A percentile compares a stretch with the other conserved stretches of the same genome.
phyloP scores from a whole-genome alignment of 176 grass and related monocot genomes.

The Phragmites australis region DNA sequence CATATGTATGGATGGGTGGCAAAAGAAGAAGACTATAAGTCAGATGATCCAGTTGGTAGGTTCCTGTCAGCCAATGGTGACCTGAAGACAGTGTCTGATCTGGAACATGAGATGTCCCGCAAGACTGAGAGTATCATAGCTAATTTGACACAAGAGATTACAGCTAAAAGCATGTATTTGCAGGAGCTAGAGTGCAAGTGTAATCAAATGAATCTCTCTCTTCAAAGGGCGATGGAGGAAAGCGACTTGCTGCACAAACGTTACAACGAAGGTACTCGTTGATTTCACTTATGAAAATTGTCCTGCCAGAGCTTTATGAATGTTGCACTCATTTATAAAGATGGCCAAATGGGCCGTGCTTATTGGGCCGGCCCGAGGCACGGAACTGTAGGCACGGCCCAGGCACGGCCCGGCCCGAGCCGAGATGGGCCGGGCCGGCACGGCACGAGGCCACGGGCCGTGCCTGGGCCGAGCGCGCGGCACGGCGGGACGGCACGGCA shows the following conservation, averaged over 20 bases:
- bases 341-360: too few species aligned
- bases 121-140: conserved; percentile 50
- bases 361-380: too few species aligned
- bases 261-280: conserved; percentile 55
- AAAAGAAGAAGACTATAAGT: conserved; percentile 47
- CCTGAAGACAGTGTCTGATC: conserved; percentile 46
- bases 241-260: conserved; percentile 34
- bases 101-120: conserved; percentile 34
- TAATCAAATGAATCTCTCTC: conserved; percentile 45
- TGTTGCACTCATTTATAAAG: neutral
- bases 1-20: conserved; percentile 49
- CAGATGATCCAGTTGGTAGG: conserved; percentile 36
- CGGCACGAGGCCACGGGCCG: too few species aligned
- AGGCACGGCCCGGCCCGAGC: too few species aligned
- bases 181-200: conserved; percentile 43
- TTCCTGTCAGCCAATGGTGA: conserved; percentile 46
- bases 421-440: too few species aligned
- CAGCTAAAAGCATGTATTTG: conserved; percentile 43
- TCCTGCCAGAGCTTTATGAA: neutral
- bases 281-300: neutral
- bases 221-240: conserved; percentile 55
- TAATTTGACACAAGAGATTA: conserved; percentile 44
- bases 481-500: too few species aligned
- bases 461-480: too few species aligned
- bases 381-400: too few species aligned